Base-by-base conservation (phyloP, 192 early-diverging fungal genomes). In the Entomortierella parvispora region DNA sequence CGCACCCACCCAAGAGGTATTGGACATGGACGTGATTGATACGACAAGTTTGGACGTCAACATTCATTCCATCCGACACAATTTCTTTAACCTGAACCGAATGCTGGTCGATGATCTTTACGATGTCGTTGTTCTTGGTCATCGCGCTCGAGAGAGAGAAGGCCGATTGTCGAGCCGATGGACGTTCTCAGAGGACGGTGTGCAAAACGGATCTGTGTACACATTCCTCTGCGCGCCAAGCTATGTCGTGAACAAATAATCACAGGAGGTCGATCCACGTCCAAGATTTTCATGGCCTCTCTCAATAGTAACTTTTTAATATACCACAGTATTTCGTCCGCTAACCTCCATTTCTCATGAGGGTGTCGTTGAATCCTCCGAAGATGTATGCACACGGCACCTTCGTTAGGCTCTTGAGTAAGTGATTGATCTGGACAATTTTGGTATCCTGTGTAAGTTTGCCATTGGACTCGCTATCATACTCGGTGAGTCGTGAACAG, bases 151-250 rank as follows among this genome's bases (percentile, higher is more conserved):
- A 2, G 80, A 81, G 54, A 59, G 80, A 10, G 69, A 66, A 51
- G 69, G 48, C 2, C 46, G 72, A 34, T 40, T 81, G 33, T 77
- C 59, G 23, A 70, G 68, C 52, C 67, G 72, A 12, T 77, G 74
- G 74, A 77, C 74, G 10, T 77, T 77, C 56, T 56, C 74, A 3
- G 60, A 53, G 2, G 61, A 61, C 25, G 72, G 72, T 33, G 45
- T 57, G 25, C 62, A 60, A 52, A 68, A 81, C 18, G 68, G 80
- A 4, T 58, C 70, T 9, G 80, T 77, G 12, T 81, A 81, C 32
- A 81, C 80, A 10, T 81, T 81, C 32, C 56, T 81, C 10, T 75
- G 72, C 20, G 80, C 80, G 8, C 80, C 80, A n/a, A 81, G 80
- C 40, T 81, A 77, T 53, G 80, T 81, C 4, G 72, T 77, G 11